These are phyloP conservation scores for Wickerhamiella siamensis DNA, from an alignment of 805 yeast species.

Conservation along the genomic window DNA sequence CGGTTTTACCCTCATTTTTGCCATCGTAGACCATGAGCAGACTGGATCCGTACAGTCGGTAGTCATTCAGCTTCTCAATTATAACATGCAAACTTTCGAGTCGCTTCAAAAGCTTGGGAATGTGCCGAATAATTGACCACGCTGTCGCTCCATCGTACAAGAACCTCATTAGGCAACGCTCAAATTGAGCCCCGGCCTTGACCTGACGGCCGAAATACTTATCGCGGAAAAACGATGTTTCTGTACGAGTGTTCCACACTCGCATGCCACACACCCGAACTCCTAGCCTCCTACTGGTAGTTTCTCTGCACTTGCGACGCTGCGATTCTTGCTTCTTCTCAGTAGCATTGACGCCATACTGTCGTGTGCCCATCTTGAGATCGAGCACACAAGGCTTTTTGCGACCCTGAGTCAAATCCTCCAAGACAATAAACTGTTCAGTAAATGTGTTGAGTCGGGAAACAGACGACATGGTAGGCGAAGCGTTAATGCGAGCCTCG, in stretches of 20 bases:
- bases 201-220: conserved; percentile 85
- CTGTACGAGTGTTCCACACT: conserved; percentile 42
- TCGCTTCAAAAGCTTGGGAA: conserved; percentile 50
- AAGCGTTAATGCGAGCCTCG: not conserved
- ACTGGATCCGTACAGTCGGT: conserved; percentile 85
- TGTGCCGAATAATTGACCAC: conserved; percentile 46
- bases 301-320: conserved; percentile 58
- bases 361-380: conserved; percentile 96
- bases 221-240: conserved; percentile 53
- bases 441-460: conserved; percentile 35
- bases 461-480: conserved; percentile 5
- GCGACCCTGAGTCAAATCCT: conserved; percentile 79
- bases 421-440: conserved; percentile 73
- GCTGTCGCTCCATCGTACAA: conserved; percentile 57
- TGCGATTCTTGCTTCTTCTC: conserved; percentile 62
- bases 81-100: conserved; percentile 44
- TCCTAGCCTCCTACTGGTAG: conserved; percentile 73
- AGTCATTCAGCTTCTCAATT: conserved; percentile 47
- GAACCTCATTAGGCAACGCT: conserved; percentile 58
- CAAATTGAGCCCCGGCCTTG: conserved; percentile 58
- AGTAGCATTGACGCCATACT: conserved; percentile 89
- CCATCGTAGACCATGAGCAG: conserved; percentile 84
- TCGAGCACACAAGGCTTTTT: conserved; percentile 81
- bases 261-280: conserved; percentile 94
- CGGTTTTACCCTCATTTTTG: conserved; percentile 16